A percentile compares a stretch with the other conserved stretches of the same genome.
phyloP scores from a whole-genome alignment of 1,284 basidiomycete species.

The Tremellales sp. region DNA sequence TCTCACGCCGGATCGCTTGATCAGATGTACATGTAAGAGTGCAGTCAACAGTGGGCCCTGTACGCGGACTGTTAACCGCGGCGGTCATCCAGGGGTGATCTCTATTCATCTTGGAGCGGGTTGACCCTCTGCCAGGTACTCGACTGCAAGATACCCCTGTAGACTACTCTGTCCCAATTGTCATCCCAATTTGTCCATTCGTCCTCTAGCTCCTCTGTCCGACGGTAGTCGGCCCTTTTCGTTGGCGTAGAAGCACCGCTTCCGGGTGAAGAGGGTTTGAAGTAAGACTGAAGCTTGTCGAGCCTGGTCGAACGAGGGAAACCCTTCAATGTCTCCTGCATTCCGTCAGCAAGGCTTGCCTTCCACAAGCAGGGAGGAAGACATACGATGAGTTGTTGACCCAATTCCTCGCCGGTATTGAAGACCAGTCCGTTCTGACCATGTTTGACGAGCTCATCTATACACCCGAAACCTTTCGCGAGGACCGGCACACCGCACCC shows the following conservation, averaged over 20 bases:
- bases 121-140: too few species aligned
- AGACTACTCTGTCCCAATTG: conserved; percentile 69
- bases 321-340: conserved; percentile 8
- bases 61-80: too few species aligned
- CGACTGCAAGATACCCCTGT: conserved; percentile 6
- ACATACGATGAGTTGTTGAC: conserved; percentile 66
- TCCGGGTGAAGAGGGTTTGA: conserved; percentile 8
- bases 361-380: not conserved
- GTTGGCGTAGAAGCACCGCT: not conserved
- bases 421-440: conserved; percentile 80
- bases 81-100: too few species aligned
- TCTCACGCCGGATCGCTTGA: too few species aligned
- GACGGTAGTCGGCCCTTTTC: conserved; percentile 9
- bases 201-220: conserved; percentile 26
- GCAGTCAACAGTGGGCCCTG: too few species aligned
- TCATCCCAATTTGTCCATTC: conserved; percentile 75
- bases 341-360: not conserved
- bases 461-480: conserved; percentile 78
- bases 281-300: conserved; percentile 11
- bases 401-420: conserved; percentile 63
- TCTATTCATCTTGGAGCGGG: too few species aligned
- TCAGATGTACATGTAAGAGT: too few species aligned
- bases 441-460: conserved; percentile 80
- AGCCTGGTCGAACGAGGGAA: conserved; percentile 6
- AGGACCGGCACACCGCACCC: conserved; percentile 92